Evolutionary conservation across 2,329 filamentous ascomycete genomes (phyloP).

Genomic region (Apiospora malaysiana): DNA sequence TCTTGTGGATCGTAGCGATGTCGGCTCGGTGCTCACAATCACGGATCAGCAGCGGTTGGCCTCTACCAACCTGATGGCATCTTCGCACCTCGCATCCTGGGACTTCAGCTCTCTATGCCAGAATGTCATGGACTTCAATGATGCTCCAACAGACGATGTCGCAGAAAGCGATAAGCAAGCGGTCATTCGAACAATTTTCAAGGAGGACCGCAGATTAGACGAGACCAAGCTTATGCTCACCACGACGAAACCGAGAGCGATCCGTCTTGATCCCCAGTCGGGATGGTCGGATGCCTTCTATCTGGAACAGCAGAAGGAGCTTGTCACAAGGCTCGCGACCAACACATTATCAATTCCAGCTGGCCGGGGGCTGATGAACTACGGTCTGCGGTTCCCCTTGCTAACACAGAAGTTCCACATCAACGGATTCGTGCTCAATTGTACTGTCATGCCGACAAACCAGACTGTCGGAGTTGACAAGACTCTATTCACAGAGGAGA

Average conservation of each 20-base stretch:
- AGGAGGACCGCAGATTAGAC: conserved; percentile 85
- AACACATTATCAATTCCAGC: conserved; percentile 88
- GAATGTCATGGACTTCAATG: conserved; percentile 63
- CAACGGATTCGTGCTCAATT: conserved; percentile 88
- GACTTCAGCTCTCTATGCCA: conserved; percentile 83
- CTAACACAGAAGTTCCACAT: conserved; percentile 92
- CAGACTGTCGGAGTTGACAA: conserved; percentile 95
- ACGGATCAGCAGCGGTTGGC: conserved; percentile 44
- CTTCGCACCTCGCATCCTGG: conserved; percentile 70
- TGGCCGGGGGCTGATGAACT: conserved; percentile 87
- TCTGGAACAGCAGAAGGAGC: conserved; percentile 88
- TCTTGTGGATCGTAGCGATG: conserved; percentile 81
- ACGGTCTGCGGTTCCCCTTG: conserved; percentile 83
- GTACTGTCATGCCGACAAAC: conserved; percentile 88
- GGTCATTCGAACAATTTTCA: conserved; percentile 86
- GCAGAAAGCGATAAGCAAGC: conserved; percentile 84
- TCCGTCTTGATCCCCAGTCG: conserved; percentile 77
- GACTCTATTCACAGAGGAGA: conserved; percentile 87
- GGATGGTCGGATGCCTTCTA: conserved; percentile 86
- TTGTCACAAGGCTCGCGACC: conserved; percentile 84
- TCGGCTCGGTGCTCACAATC: conserved; percentile 68
- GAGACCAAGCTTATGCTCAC: conserved; percentile 88
- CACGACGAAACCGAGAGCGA: conserved; percentile 77
- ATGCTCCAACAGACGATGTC: conserved; percentile 73
- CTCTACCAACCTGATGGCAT: conserved; percentile 50